A percentile compares a stretch with the other conserved stretches of the same genome.
These are phyloP conservation scores for Coffea eugenioides DNA, from an alignment of 257 asterid genomes.

Conservation along the genomic window DNA sequence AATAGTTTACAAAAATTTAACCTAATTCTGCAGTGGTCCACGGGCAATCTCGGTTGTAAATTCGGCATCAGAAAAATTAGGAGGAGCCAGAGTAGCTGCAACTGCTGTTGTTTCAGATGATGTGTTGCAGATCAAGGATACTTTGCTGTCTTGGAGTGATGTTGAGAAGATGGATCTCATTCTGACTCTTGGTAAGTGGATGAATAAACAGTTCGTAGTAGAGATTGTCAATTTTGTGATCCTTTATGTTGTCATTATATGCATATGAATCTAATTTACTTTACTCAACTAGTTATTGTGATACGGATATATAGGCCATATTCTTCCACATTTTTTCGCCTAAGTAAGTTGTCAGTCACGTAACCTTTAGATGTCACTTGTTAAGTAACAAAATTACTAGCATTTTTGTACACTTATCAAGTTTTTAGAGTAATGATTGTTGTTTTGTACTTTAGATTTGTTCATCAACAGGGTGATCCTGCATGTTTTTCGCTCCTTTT, in stretches of 20 bases:
- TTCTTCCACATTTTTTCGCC: background rate
- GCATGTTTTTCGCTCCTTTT: background rate
- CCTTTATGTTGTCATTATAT: background rate
- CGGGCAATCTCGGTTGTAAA: constrained; percentile 86
- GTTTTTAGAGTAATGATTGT: background rate
- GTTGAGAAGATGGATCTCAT: constrained; percentile 84
- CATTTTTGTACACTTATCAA: background rate
- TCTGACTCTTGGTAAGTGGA: constrained; percentile 79
- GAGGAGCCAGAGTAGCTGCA: constrained; percentile 73
- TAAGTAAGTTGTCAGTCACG: background rate
- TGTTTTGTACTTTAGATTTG: background rate
- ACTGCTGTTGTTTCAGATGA: constrained; percentile 88
- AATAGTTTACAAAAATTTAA: constrained; percentile 16
- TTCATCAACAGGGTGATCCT: background rate
- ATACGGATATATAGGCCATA: background rate
- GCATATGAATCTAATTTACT: background rate
- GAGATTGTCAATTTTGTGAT: background rate
- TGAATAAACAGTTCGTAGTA: background rate
- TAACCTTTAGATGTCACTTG: background rate
- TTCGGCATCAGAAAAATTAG: constrained; percentile 75
- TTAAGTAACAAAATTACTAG: background rate
- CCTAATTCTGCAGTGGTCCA: constrained; percentile 69
- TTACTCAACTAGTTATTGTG: background rate
- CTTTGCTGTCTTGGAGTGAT: constrained; percentile 82
- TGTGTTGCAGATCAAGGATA: constrained; percentile 61